A percentile compares a stretch with the other conserved stretches of the same genome.
These are phyloP conservation scores for Candida sanyaensis DNA, from an alignment of 1,139 yeast species.

Conservation along the genomic window DNA sequence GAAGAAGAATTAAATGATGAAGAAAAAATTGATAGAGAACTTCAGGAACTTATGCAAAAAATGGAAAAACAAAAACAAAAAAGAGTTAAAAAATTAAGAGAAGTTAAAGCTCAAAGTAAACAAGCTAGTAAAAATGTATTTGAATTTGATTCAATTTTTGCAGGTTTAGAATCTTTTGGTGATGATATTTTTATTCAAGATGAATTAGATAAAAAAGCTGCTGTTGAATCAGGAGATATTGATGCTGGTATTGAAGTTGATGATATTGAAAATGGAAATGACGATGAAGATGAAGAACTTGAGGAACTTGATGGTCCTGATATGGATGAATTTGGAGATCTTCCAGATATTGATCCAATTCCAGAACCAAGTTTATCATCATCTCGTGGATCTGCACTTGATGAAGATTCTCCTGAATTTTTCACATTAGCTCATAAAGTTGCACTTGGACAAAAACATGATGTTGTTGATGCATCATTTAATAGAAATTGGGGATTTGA, in stretches of 20 bases:
- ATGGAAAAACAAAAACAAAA: slow-evolving; percentile 68
- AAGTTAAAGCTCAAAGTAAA: slow-evolving; percentile 29
- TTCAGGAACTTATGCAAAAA: slow-evolving; percentile 63
- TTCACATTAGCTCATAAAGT: slow-evolving; percentile 98
- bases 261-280: background rate
- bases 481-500: slow-evolving; percentile 2
- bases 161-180: slow-evolving; percentile 42
- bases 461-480: slow-evolving; percentile 67
- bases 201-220: slow-evolving; percentile 1
- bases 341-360: slow-evolving; percentile 16
- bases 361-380: background rate
- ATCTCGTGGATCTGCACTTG: slow-evolving; percentile 50
- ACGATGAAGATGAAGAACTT: background rate
- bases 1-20: slow-evolving; percentile 83
- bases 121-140: slow-evolving; percentile 73
- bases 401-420: slow-evolving; percentile 36
- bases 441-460: slow-evolving; percentile 87
- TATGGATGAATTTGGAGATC: slow-evolving; percentile 37
- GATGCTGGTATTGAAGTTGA: slow-evolving; percentile 3
- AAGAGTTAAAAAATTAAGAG: slow-evolving; percentile 55
- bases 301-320: slow-evolving; percentile 9
- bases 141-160: slow-evolving; percentile 73
- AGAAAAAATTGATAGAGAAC: slow-evolving; percentile 83
- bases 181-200: slow-evolving; percentile 29
- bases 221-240: background rate